Conservation (phyloP, 2,329 filamentous ascomycete species). For the Furcasterigmium furcatum region DNA sequence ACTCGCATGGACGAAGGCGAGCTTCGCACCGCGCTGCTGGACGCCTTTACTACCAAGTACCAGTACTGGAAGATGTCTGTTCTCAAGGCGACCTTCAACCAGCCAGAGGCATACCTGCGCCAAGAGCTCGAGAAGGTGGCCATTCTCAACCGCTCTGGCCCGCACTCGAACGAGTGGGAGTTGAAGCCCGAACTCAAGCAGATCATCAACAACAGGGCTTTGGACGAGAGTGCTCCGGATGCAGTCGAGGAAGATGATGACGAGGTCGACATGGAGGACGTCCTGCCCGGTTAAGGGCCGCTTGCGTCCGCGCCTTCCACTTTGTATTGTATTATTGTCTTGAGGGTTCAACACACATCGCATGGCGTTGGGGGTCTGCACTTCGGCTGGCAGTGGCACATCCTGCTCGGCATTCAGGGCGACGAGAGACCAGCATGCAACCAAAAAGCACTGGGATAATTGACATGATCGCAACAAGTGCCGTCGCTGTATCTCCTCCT, state of each 20-base stretch:
- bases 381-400: neutral
- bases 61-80: slow-evolving; percentile 66
- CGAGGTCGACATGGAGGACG: slow-evolving; percentile 76
- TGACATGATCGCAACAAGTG: no score
- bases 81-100: slow-evolving; percentile 51
- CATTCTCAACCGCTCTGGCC: slow-evolving; percentile 75
- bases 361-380: slow-evolving; percentile 7
- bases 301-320: neutral
- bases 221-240: slow-evolving; percentile 38
- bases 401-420: no score
- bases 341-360: neutral
- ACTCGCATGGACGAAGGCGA: slow-evolving; percentile 87
- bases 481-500: no score
- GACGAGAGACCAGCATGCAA: no score
- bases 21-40: slow-evolving; percentile 80
- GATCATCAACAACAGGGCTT: slow-evolving; percentile 6
- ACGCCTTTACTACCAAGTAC: slow-evolving; percentile 73
- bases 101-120: slow-evolving; percentile 92
- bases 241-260: slow-evolving; percentile 62
- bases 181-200: slow-evolving; percentile 58
- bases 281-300: slow-evolving; percentile 32
- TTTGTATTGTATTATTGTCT: neutral
- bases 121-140: slow-evolving; percentile 81
- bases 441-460: no score
- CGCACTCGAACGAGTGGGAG: slow-evolving; percentile 83